Percentiles rank a stretch among this genome's conserved stretches.
Conservation (phyloP, 2,329 filamentous ascomycete species). For the Colletotrichum sp. region DNA sequence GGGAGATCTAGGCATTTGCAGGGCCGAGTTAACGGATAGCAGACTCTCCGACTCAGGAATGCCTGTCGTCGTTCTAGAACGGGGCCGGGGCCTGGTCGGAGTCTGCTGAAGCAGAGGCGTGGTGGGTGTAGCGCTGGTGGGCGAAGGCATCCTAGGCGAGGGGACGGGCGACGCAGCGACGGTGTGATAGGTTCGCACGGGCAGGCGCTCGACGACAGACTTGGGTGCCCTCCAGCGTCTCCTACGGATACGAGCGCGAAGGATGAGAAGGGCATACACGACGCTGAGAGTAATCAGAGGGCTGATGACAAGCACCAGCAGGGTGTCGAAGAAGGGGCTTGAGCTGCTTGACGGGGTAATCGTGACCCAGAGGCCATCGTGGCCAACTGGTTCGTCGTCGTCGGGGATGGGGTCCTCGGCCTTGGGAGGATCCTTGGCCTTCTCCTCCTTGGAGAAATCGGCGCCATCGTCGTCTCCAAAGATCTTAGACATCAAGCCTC, state of each 20-base stretch:
- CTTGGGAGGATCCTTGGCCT: constrained; percentile 23
- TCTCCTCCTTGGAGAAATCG: constrained; percentile 28
- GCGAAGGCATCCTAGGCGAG: constrained; percentile 64
- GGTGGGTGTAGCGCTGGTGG: constrained; percentile 70
- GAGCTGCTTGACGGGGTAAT: constrained; percentile 88
- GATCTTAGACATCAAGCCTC: constrained; percentile 52
- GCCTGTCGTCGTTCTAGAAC: constrained; percentile 69
- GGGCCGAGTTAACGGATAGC: constrained; percentile 45
- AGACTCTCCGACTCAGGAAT: constrained; percentile 56
- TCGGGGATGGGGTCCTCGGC: constrained; percentile 24
- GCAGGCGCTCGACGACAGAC: constrained; percentile 91
- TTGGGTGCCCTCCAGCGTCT: constrained; percentile 97
- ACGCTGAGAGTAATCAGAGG: constrained; percentile 91
- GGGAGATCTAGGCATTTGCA: constrained; percentile 40
- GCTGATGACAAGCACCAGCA: constrained; percentile 95
- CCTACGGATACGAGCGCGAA: constrained; percentile 87
- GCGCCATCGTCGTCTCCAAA: constrained; percentile 50
- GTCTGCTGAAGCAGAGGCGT: constrained; percentile 78
- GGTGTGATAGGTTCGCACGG: constrained; percentile 93
- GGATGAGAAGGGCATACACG: constrained; percentile 86
- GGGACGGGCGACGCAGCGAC: constrained; percentile 68
- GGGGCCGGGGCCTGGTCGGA: constrained; percentile 59
- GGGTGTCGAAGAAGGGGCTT: constrained; percentile 93
- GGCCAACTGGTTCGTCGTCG: constrained; percentile 44
- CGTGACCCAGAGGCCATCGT: constrained; percentile 94